Evolutionary conservation across 176 grass and related monocot species (phyloP).

Genomic region (Triticum monococcum): DNA sequence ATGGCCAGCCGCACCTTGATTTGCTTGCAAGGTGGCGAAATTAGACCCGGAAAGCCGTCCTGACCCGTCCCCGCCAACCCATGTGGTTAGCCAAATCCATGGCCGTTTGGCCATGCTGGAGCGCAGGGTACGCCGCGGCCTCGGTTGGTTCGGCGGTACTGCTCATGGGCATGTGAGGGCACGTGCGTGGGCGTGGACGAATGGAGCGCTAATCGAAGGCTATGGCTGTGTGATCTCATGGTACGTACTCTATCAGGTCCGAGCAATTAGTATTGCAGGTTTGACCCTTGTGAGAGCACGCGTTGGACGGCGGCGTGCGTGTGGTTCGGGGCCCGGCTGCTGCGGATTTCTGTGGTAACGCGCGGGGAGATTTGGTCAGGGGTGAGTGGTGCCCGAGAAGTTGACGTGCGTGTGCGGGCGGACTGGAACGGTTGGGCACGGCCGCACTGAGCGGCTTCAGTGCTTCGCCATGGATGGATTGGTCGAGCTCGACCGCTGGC

Average conservation of each 20-base stretch:
- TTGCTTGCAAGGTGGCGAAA: not conserved
- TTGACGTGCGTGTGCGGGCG: not conserved
- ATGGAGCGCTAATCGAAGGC: not conserved
- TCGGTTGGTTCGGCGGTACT: not conserved
- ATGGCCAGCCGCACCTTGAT: not conserved
- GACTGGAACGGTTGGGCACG: not conserved
- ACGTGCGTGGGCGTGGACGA: conserved; percentile 47
- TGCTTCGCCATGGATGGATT: not conserved
- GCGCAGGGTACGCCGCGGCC: not conserved
- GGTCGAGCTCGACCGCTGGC: not conserved
- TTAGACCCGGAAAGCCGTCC: not conserved
- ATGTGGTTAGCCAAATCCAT: not conserved
- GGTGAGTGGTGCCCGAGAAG: no score
- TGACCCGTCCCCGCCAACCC: not conserved
- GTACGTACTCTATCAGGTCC: not conserved
- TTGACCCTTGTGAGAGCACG: not conserved
- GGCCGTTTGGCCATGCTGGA: not conserved
- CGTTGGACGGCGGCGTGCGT: not conserved
- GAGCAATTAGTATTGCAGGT: not conserved
- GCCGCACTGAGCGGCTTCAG: not conserved
- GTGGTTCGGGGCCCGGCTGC: not conserved
- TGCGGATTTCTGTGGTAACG: not conserved
- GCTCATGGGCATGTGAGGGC: conserved; percentile 35
- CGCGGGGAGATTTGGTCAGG: not conserved
- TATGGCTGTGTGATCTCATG: not conserved